These are phyloP conservation scores for Melanomma pulvis-pyrius DNA, from an alignment of 495 filamentous ascomycete species.

Conservation along the genomic window DNA sequence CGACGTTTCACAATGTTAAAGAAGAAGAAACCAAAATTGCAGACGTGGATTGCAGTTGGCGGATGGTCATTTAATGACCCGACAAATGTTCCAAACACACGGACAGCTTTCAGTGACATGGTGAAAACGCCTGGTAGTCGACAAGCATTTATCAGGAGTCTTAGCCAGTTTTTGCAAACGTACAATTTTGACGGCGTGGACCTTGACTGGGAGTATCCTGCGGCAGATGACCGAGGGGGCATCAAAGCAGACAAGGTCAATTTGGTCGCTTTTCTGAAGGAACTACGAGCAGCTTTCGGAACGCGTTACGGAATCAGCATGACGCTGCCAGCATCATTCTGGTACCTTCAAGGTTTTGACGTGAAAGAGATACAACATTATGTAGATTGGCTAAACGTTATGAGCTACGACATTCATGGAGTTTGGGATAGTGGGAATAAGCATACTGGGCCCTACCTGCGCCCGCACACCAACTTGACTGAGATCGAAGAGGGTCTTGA, in stretches of 20 bases:
- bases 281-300: conserved; percentile 48
- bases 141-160: conserved; percentile 46
- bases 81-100: conserved; percentile 33
- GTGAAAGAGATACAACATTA: conserved; percentile 45
- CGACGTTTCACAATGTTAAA: conserved; percentile 42
- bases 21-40: conserved; percentile 26
- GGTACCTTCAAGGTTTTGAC: conserved; percentile 54
- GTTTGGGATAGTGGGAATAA: conserved; percentile 42
- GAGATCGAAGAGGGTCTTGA: conserved; percentile 45
- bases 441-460: conserved; percentile 25
- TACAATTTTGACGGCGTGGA: conserved; percentile 61
- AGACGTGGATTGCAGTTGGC: conserved; percentile 11
- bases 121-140: conserved; percentile 39
- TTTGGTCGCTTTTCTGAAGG: conserved; percentile 48
- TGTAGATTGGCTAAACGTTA: conserved; percentile 56
- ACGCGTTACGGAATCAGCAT: conserved; percentile 44
- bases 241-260: conserved; percentile 51
- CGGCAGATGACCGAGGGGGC: conserved; percentile 45
- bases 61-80: conserved; percentile 10
- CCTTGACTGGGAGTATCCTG: conserved; percentile 40
- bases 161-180: conserved; percentile 50
- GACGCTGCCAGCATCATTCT: conserved; percentile 44
- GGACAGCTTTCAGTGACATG: conserved; percentile 45
- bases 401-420: conserved; percentile 54
- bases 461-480: conserved; percentile 48